These are phyloP conservation scores for Taphrina communis DNA, from an alignment of 1,139 yeast genomes.

Conservation along the genomic window DNA sequence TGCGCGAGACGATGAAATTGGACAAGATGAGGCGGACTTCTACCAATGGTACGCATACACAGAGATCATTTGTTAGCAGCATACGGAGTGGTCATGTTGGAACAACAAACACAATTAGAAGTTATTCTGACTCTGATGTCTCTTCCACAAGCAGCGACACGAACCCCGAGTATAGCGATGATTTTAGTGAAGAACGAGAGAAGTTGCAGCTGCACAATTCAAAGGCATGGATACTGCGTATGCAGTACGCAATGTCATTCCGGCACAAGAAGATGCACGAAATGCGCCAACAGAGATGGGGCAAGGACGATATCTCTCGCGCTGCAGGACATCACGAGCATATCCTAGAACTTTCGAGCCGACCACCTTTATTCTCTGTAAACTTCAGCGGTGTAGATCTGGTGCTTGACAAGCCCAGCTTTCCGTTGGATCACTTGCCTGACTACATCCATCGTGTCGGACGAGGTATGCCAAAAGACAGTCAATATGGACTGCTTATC, in stretches of 20 bases:
- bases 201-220: conserved; percentile 59
- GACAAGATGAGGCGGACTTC: background rate
- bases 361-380: conserved; percentile 70
- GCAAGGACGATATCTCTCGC: conserved; percentile 48
- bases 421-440: conserved; percentile 61
- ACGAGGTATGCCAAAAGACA: conserved; percentile 77
- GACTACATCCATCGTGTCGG: conserved; percentile 73
- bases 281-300: conserved; percentile 63
- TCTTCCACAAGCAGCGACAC: background rate
- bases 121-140: background rate
- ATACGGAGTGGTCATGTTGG: background rate
- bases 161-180: background rate
- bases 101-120: background rate
- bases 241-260: conserved; percentile 30
- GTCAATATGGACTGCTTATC: conserved; percentile 68
- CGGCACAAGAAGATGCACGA: conserved; percentile 56
- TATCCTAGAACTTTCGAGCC: conserved; percentile 63
- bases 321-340: conserved; percentile 57
- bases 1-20: conserved; percentile 44
- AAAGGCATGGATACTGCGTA: conserved; percentile 72
- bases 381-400: conserved; percentile 65
- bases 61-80: background rate
- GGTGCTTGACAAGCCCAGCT: conserved; percentile 61
- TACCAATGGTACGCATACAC: background rate
- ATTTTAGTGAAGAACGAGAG: conserved; percentile 36